Conservation (phyloP, 2,329 filamentous ascomycete genomes). For the Phialophora macrospora region DNA sequence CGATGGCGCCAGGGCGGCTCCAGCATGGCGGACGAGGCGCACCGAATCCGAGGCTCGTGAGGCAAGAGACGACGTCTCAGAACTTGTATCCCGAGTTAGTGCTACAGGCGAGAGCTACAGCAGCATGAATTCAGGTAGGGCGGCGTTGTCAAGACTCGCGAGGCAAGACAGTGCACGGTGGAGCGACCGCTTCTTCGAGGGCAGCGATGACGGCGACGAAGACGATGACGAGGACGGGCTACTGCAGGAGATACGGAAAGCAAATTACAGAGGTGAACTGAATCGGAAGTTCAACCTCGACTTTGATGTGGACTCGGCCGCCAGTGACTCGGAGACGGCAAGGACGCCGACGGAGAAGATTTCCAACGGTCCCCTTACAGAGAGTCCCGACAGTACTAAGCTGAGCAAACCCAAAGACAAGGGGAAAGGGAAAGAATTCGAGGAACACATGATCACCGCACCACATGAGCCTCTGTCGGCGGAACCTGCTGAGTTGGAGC, state of each 20-base stretch:
- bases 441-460: slow-evolving; percentile 8
- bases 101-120: slow-evolving; percentile 35
- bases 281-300: slow-evolving; percentile 16
- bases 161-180: slow-evolving; percentile 63
- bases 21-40: slow-evolving; percentile 20
- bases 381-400: slow-evolving; percentile 28
- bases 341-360: slow-evolving; percentile 19
- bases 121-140: slow-evolving; percentile 35
- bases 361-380: slow-evolving; percentile 22
- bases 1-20: neutral
- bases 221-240: slow-evolving; percentile 42
- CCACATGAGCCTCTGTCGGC: slow-evolving; percentile 22
- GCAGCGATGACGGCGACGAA: slow-evolving; percentile 58
- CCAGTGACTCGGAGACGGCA: slow-evolving; percentile 12
- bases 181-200: slow-evolving; percentile 69
- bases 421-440: slow-evolving; percentile 13
- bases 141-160: slow-evolving; percentile 37
- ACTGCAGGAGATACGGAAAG: slow-evolving; percentile 32
- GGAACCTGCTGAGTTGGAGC: slow-evolving; percentile 32
- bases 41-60: slow-evolving; percentile 39
- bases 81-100: slow-evolving; percentile 39
- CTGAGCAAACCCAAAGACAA: slow-evolving; percentile 15
- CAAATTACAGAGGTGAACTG: slow-evolving; percentile 29
- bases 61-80: slow-evolving; percentile 43
- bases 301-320: slow-evolving; percentile 6